Base-by-base conservation (phyloP, 2,329 filamentous ascomycete species). In the Fusarium haematococcum region DNA sequence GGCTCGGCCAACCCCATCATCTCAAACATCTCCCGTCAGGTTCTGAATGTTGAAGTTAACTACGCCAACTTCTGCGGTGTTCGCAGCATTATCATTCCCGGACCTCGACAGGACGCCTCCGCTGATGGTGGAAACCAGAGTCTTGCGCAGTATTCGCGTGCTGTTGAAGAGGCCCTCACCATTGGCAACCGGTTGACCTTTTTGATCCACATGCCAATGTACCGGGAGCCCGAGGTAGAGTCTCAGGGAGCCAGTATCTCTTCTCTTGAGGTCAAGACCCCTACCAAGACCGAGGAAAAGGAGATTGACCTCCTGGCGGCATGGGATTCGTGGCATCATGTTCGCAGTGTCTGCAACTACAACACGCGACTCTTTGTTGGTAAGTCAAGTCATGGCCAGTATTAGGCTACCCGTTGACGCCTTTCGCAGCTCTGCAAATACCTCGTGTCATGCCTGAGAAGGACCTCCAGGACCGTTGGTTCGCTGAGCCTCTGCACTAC, bases 41-140 rank as follows among this genome's bases (percentile, higher is more conserved):
- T 97, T 8, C 87, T 99, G 73, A 95, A 95, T 80, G 88, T 98
- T 43, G 97, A 99, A 81, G 89, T 98, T 57, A 94, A 95, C 58
- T 99, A 98, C 84, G 97, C 97, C 73, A 95, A 95, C 72, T 99
- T 98, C 84, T 98, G 95, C 79, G 97, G 97, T 39, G 89, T 97
- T 57, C 91, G 92, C 65, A 97, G 93, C 82, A 88, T 98, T 68
- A 86, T 98, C 60, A 87, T 99, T 33, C 91, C 93, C 2, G 95
- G 95, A 0, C 97, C 97, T 4, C 89, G 89, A 73, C 84, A 90
- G 16, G 90, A 92, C 74, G 87, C 90, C 67, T 87, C 88, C 67
- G 87, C 86, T 65, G 81, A 86, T 69, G 82, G 84, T 16, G 86
- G 84, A 57, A 84, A 86, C 75, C 84, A 86, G 79, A 87, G 88